Conservation (phyloP, 2,329 filamentous ascomycete genomes). For the Microsporum ferrugineum region DNA sequence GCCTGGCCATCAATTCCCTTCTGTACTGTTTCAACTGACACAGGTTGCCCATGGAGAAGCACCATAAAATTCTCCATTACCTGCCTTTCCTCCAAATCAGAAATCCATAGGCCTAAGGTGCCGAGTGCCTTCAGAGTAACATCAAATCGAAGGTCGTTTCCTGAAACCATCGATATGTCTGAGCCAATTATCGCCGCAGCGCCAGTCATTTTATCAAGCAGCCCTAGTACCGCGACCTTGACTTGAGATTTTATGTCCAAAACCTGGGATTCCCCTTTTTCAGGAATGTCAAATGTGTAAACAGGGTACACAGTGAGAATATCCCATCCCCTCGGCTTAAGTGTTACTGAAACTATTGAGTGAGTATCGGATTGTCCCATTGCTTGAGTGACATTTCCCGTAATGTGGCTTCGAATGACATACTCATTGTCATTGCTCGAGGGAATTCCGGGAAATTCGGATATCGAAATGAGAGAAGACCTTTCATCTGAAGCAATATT, state of each 20-base stretch:
- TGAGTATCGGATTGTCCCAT: conserved; percentile 25
- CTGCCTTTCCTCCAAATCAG: conserved; percentile 49
- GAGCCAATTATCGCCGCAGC: conserved; percentile 60
- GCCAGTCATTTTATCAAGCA: conserved; percentile 83
- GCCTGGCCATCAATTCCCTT: conserved; percentile 6
- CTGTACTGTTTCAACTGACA: conserved; percentile 55
- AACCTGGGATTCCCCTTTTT: conserved; percentile 27
- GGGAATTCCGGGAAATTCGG: conserved; percentile 60
- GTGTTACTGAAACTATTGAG: conserved; percentile 49
- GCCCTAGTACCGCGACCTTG: conserved; percentile 57
- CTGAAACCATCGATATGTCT: conserved; percentile 47
- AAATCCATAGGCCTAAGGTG: conserved; percentile 60
- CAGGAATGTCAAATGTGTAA: conserved; percentile 40
- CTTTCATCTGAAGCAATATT: conserved; percentile 57
- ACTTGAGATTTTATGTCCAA: conserved; percentile 29
- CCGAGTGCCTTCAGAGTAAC: conserved; percentile 71
- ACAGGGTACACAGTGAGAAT: conserved; percentile 67
- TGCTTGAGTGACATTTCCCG: conserved; percentile 45
- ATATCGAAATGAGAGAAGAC: conserved; percentile 58
- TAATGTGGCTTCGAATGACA: conserved; percentile 60
- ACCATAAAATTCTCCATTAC: conserved; percentile 59
- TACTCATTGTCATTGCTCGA: conserved; percentile 44
- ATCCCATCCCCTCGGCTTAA: conserved; percentile 61
- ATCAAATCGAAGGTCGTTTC: conserved; percentile 52
- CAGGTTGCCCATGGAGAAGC: conserved; percentile 57